Percentiles rank a stretch among this genome's conserved stretches.
Conservation (phyloP, 441 rosid genomes). For the Theobroma grandiflorum region DNA sequence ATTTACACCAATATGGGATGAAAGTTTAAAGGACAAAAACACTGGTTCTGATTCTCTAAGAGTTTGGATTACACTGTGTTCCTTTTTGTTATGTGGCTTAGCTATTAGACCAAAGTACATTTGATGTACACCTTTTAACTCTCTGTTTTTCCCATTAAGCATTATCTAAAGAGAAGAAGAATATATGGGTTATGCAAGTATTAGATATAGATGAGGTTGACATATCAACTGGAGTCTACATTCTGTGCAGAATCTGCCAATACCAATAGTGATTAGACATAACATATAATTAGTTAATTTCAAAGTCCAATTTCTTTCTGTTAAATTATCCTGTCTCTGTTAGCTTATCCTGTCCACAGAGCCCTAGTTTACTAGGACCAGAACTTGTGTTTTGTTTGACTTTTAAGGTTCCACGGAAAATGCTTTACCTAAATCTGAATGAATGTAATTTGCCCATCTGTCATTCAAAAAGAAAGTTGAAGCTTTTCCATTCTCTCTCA, state of each 20-base stretch:
- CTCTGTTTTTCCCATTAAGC: not conserved
- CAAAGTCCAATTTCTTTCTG: not conserved
- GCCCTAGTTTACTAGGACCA: not conserved
- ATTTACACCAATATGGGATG: not conserved
- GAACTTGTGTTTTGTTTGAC: not conserved
- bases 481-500: not conserved
- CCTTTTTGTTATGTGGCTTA: not conserved
- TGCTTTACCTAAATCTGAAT: constrained; percentile 1
- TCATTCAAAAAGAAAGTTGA: constrained; percentile 1
- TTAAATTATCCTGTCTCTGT: not conserved
- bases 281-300: not conserved
- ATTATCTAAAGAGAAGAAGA: not conserved
- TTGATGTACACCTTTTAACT: not conserved
- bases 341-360: too few species aligned
- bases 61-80: not conserved
- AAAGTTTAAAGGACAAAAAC: not conserved
- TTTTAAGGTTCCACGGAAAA: not conserved
- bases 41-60: not conserved
- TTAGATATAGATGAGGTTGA: not conserved
- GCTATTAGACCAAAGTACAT: not conserved
- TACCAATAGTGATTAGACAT: not conserved
- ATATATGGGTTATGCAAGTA: not conserved
- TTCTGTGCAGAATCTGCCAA: not conserved
- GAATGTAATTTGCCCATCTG: not conserved
- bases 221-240: not conserved